Conservation (phyloP, 1,284 basidiomycete species). For the Rhodotorula glutinis region DNA sequence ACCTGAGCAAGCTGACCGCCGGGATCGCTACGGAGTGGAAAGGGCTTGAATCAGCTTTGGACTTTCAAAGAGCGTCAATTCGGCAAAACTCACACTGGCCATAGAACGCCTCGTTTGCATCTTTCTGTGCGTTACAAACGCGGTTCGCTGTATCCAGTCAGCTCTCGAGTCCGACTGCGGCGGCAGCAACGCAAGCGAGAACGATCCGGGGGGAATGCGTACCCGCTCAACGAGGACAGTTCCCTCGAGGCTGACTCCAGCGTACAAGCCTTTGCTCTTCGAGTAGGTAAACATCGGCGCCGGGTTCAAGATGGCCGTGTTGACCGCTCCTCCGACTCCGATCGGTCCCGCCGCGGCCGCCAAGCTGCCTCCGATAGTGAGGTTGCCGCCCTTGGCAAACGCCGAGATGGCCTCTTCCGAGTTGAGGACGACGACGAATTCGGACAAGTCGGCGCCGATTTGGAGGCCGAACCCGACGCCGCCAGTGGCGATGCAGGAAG, state of each 20-base stretch:
- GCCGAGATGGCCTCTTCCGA: constrained; percentile 92
- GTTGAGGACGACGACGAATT: constrained; percentile 81
- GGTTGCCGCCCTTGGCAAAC: constrained; percentile 91
- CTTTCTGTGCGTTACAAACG: constrained; percentile 24
- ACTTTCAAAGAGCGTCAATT: no score
- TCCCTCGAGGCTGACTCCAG: constrained; percentile 90
- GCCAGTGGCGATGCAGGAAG: constrained; percentile 95
- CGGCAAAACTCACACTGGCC: constrained; percentile 57
- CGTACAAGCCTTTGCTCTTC: constrained; percentile 73
- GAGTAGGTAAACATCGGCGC: constrained; percentile 93
- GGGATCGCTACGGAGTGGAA: constrained; percentile 59
- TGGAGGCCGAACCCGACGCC: constrained; percentile 90
- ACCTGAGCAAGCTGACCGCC: constrained; percentile 77
- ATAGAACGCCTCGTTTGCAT: constrained; percentile 71
- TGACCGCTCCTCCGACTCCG: constrained; percentile 88
- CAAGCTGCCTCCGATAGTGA: constrained; percentile 74
- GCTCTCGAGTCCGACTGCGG: no score
- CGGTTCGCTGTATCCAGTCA: no score
- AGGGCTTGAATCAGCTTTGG: no score
- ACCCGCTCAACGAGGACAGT: constrained; percentile 92
- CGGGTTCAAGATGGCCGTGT: constrained; percentile 82
- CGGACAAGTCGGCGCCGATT: constrained; percentile 63
- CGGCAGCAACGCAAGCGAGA: no score
- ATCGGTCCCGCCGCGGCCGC: constrained; percentile 71
- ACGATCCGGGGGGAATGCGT: constrained; percentile 23